Conservation (phyloP, 192 early-diverging fungal species). For the Coemansia aciculifera region DNA sequence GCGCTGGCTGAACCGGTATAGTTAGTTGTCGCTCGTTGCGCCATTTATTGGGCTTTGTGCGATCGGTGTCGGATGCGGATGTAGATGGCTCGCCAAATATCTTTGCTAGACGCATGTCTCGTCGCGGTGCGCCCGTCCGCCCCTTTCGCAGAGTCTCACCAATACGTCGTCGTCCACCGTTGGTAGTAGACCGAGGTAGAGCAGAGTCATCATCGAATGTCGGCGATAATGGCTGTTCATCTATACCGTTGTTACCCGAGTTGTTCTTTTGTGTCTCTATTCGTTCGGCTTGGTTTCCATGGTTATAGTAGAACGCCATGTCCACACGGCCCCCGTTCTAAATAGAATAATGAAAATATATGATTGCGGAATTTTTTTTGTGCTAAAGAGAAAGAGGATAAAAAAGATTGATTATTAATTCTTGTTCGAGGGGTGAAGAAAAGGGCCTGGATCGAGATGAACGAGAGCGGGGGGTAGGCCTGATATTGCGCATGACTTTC, state of each 20-base stretch:
- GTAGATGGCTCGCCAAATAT: conserved; percentile 26
- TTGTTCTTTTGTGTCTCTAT: conserved; percentile 12
- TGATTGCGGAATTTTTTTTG: not conserved
- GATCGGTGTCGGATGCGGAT: not conserved
- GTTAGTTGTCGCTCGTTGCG: not conserved
- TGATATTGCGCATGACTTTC: too few relatives aligned
- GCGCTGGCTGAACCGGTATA: not conserved
- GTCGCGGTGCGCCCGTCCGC: conserved; percentile 14
- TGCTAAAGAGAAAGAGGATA: not conserved
- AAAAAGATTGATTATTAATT: too few relatives aligned
- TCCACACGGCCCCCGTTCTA: not conserved
- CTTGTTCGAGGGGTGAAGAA: too few relatives aligned
- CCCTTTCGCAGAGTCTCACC: conserved; percentile 25
- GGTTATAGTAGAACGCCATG: conserved; percentile 54
- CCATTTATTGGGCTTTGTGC: not conserved
- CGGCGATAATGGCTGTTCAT: conserved; percentile 1
- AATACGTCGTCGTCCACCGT: conserved; percentile 4
- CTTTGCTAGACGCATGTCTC: conserved; percentile 31
- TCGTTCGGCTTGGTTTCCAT: conserved; percentile 29
- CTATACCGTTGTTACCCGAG: not conserved
- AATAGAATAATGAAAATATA: not conserved
- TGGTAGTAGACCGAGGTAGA: not conserved
- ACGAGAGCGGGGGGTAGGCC: too few relatives aligned
- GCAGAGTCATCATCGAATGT: not conserved
- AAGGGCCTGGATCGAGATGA: too few relatives aligned